These are phyloP conservation scores for Aquanectria penicillioides DNA, from an alignment of 2,329 filamentous ascomycete species.

Conservation along the genomic window DNA sequence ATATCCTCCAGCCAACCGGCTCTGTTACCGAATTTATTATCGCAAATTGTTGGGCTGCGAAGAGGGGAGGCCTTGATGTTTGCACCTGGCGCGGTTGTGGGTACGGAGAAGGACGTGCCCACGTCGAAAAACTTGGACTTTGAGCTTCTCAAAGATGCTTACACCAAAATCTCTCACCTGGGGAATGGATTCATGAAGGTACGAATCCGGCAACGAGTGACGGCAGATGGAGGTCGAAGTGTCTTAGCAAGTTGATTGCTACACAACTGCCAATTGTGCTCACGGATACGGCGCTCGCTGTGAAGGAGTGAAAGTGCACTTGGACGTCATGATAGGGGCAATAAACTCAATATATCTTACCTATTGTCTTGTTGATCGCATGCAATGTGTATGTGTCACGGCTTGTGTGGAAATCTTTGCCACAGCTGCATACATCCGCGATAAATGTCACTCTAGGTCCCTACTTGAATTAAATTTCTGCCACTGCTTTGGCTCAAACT, in stretches of 20 bases:
- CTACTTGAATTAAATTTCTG: too few relatives aligned
- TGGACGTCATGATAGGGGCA: too few relatives aligned
- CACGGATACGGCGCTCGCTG: too few relatives aligned
- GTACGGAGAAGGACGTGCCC: background rate
- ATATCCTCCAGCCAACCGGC: background rate
- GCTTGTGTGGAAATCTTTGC: too few relatives aligned
- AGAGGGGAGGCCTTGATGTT: constrained; percentile 60
- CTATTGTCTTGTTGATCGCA: too few relatives aligned
- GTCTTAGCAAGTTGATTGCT: constrained; percentile 51
- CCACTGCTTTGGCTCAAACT: too few relatives aligned
- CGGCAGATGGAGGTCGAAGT: constrained; percentile 55
- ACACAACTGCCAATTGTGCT: too few relatives aligned
- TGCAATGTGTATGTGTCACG: too few relatives aligned
- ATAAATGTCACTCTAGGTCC: too few relatives aligned
- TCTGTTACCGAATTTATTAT: constrained; percentile 47
- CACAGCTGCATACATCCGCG: too few relatives aligned
- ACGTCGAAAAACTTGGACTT: background rate
- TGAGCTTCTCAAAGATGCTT: background rate
- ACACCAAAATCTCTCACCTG: constrained; percentile 38
- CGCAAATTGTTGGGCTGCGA: constrained; percentile 53
- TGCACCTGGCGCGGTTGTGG: constrained; percentile 54
- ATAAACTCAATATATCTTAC: too few relatives aligned
- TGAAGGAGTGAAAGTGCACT: too few relatives aligned
- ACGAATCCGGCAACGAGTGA: constrained; percentile 53
- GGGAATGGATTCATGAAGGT: constrained; percentile 53